phyloP scores from a whole-genome alignment of 164 flowering plant genomes.

The Cinnamomum chago region DNA sequence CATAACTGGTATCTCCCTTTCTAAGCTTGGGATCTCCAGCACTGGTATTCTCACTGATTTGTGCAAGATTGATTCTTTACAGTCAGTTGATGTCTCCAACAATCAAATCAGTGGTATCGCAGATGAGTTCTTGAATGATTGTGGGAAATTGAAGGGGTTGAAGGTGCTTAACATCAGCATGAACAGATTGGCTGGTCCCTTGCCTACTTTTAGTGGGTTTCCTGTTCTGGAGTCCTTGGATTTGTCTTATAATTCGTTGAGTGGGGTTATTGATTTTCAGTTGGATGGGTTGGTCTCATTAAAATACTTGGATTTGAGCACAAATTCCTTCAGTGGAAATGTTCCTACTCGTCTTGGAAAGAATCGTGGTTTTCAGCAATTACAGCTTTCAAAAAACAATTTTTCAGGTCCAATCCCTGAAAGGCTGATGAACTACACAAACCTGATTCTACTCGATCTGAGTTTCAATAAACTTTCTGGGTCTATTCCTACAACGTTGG shows the following conservation, averaged over 20 bases:
- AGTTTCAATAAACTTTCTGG: conserved; percentile 42
- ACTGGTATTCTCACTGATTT: conserved; percentile 30
- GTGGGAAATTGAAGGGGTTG: conserved; percentile 40
- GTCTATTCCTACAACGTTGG: conserved; percentile 34
- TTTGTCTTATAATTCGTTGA: conserved; percentile 41
- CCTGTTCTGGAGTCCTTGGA: conserved; percentile 44
- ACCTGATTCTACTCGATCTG: conserved; percentile 52
- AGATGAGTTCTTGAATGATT: conserved; percentile 33
- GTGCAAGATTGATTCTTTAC: conserved; percentile 45
- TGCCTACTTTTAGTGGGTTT: conserved; percentile 51
- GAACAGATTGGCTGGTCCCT: conserved; percentile 32
- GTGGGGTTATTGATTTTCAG: conserved; percentile 38
- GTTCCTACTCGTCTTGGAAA: conserved; percentile 45
- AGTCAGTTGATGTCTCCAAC: conserved; percentile 48
- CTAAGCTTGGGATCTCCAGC: conserved; percentile 28
- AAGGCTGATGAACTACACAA: conserved; percentile 23
- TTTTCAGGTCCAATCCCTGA: conserved; percentile 38
- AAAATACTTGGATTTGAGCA: conserved; percentile 38
- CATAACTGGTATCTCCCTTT: conserved; percentile 33
- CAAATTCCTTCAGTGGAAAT: conserved; percentile 29
- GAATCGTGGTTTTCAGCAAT: conserved; percentile 31
- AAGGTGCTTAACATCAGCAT: conserved; percentile 46
- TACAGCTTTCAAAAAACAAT: conserved; percentile 27
- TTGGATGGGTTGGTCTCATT: conserved; percentile 39
- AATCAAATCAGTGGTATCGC: conserved; percentile 42